A percentile compares a stretch with the other conserved stretches of the same genome.
Evolutionary conservation across 768 basidiomycete species (phyloP).

Genomic region (Podaxis sp.): DNA sequence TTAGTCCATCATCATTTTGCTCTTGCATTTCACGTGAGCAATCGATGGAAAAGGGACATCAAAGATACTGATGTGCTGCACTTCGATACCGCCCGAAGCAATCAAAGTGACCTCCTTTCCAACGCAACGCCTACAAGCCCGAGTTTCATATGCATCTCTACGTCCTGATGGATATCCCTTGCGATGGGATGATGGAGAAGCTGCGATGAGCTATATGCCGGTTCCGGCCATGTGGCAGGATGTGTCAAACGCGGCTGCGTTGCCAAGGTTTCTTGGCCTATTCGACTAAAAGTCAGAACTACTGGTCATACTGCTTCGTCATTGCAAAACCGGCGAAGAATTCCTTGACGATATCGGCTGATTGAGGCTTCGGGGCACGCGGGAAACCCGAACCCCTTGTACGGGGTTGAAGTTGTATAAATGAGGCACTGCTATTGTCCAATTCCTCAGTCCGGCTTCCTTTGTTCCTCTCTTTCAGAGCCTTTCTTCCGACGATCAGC

Average conservation of each 20-base stretch:
- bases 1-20: background rate
- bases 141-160: background rate
- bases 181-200: background rate
- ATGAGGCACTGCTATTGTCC: conserved; percentile 20
- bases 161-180: background rate
- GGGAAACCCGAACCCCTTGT: too few relatives aligned
- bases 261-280: background rate
- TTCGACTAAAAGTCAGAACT: conserved; percentile 29
- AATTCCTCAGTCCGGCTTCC: conserved; percentile 11
- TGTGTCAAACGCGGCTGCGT: background rate
- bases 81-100: background rate
- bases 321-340: too few relatives aligned
- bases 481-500: conserved; percentile 21
- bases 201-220: background rate
- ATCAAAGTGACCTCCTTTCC: background rate
- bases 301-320: too few relatives aligned
- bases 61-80: background rate
- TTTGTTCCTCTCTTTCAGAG: conserved; percentile 14
- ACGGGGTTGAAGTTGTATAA: conserved; percentile 34
- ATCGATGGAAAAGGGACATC: background rate
- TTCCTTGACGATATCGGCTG: too few relatives aligned
- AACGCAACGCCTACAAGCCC: background rate
- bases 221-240: background rate
- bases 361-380: too few relatives aligned
- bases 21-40: background rate